These are phyloP conservation scores for Kluyveromyces starmeri DNA, from an alignment of 805 yeast species.

Conservation along the genomic window DNA sequence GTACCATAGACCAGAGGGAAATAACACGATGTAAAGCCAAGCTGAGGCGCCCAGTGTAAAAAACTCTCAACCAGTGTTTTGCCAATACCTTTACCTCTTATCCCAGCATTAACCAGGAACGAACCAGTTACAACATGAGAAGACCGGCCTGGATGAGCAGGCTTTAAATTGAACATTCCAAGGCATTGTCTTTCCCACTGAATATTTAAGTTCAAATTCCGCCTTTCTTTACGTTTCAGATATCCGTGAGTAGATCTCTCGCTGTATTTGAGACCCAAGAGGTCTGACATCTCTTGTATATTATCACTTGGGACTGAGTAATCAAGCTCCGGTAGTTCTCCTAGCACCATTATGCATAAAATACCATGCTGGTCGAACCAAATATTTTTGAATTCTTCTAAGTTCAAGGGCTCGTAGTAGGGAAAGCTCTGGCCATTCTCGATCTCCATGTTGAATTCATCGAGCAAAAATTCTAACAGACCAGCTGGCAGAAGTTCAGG, in stretches of 20 bases:
- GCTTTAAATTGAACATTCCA: slow-evolving; percentile 77
- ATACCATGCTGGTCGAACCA: slow-evolving; percentile 67
- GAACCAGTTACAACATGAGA: slow-evolving; percentile 89
- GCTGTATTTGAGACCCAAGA: background rate
- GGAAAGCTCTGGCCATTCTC: slow-evolving; percentile 84
- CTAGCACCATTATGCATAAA: slow-evolving; percentile 51
- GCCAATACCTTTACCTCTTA: slow-evolving; percentile 88
- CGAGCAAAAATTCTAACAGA: slow-evolving; percentile 69
- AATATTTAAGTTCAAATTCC: slow-evolving; percentile 30
- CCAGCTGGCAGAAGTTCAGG: slow-evolving; percentile 63
- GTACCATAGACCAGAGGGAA: slow-evolving; percentile 86
- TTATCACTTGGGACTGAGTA: slow-evolving; percentile 20
- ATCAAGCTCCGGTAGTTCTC: slow-evolving; percentile 52
- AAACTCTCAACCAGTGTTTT: slow-evolving; percentile 74
- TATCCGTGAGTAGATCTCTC: slow-evolving; percentile 21
- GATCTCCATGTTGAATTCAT: slow-evolving; percentile 89
- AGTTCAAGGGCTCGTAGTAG: slow-evolving; percentile 66
- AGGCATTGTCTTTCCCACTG: slow-evolving; percentile 92
- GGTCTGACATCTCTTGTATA: slow-evolving; percentile 12
- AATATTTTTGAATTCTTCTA: slow-evolving; percentile 68
- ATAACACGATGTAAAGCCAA: slow-evolving; percentile 78
- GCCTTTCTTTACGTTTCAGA: slow-evolving; percentile 20
- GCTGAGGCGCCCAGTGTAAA: slow-evolving; percentile 81
- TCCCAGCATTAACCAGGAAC: slow-evolving; percentile 85
- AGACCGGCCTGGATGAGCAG: slow-evolving; percentile 88